Percentiles rank a stretch among this genome's conserved stretches.
Evolutionary conservation across 208 protist genomes (phyloP).

Genomic region (Trypanosoma grayi): DNA sequence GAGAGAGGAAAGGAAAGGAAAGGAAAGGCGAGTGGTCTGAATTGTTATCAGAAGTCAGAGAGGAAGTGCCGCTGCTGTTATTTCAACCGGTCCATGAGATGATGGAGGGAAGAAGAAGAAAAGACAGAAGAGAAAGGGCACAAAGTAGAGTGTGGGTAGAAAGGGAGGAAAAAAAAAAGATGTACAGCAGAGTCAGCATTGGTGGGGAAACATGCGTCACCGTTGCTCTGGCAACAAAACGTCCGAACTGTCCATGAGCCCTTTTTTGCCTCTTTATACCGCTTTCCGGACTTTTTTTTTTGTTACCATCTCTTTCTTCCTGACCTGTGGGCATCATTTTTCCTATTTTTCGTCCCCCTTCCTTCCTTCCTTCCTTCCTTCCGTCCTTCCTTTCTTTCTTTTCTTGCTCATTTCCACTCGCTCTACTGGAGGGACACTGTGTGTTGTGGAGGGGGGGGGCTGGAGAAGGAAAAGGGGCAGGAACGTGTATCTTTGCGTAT

Average conservation of each 20-base stretch:
- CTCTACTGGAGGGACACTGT: too few relatives aligned
- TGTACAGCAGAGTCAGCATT: conserved; percentile 5
- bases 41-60: too few relatives aligned
- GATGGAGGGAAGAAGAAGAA: not conserved
- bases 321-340: too few relatives aligned
- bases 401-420: not conserved
- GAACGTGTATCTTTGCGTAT: not conserved
- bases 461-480: not conserved
- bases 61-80: too few relatives aligned
- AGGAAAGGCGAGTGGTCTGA: not conserved
- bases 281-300: too few relatives aligned
- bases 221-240: too few relatives aligned
- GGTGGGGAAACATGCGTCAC: not conserved
- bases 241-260: too few relatives aligned
- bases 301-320: too few relatives aligned
- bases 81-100: too few relatives aligned
- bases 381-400: not conserved
- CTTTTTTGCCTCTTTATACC: too few relatives aligned
- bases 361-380: conserved; percentile 3
- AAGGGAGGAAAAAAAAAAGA: conserved; percentile 15
- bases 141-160: not conserved
- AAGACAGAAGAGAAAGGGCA: not conserved
- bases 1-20: not conserved
- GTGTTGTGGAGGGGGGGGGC: too few relatives aligned
- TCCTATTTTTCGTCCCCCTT: not conserved